A percentile compares a stretch with the other conserved stretches of the same genome.
Evolutionary conservation across 1,284 basidiomycete genomes (phyloP).

Genomic region (Taiwanofungus camphoratus): DNA sequence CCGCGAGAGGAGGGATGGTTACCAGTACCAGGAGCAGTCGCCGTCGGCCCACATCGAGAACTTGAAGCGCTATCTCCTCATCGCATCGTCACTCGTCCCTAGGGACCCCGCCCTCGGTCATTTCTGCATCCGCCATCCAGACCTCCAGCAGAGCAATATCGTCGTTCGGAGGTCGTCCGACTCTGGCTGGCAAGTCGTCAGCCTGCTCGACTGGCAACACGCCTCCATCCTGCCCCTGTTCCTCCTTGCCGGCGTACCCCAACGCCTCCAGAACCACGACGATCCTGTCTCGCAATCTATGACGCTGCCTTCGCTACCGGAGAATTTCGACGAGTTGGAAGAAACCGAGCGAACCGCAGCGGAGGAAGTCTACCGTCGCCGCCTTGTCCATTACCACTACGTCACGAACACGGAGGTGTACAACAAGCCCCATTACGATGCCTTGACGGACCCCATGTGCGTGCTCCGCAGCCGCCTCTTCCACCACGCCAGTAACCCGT

Average conservation of each 20-base stretch:
- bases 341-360: constrained; percentile 24
- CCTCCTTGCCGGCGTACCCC: constrained; percentile 40
- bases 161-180: constrained; percentile 23
- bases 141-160: constrained; percentile 34
- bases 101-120: constrained; percentile 23
- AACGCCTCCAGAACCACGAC: constrained; percentile 39
- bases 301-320: constrained; percentile 35
- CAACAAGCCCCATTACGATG: constrained; percentile 36
- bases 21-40: constrained; percentile 44
- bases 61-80: constrained; percentile 30
- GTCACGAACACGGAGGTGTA: constrained; percentile 33
- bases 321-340: constrained; percentile 30
- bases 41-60: constrained; percentile 38
- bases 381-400: constrained; percentile 44
- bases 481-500: constrained; percentile 31
- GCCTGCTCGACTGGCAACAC: constrained; percentile 42
- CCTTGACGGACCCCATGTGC: constrained; percentile 30
- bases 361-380: constrained; percentile 31
- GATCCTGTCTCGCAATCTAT: constrained; percentile 34
- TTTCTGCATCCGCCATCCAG: constrained; percentile 35
- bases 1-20: constrained; percentile 38
- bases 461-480: constrained; percentile 35
- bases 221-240: constrained; percentile 41
- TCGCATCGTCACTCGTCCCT: constrained; percentile 35
- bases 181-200: constrained; percentile 21